Percentiles rank a stretch among this genome's conserved stretches.
Evolutionary conservation across 2,329 filamentous ascomycete species (phyloP).

Genomic region (Ceratocystis eucalypticola): DNA sequence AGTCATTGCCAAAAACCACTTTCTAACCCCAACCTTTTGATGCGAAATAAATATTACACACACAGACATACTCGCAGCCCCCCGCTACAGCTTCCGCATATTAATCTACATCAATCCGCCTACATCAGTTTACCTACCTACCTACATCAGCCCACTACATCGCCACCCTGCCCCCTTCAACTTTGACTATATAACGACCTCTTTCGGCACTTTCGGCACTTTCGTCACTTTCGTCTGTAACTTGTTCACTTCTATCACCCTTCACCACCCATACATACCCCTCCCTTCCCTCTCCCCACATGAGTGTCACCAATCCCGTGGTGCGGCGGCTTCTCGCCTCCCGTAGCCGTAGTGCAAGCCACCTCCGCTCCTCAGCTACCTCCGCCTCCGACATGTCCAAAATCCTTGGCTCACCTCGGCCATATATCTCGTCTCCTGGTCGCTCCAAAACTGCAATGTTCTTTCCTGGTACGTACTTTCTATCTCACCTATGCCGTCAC

Average conservation of each 20-base stretch:
- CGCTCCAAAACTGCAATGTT: constrained; percentile 41
- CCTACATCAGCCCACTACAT: no score
- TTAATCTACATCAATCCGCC: no score
- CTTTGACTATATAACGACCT: background rate
- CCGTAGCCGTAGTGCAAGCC: constrained; percentile 9
- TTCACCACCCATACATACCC: constrained; percentile 8
- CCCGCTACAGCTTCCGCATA: no score
- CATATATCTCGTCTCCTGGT: constrained; percentile 10
- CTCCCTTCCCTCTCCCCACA: background rate
- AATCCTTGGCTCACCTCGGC: constrained; percentile 9
- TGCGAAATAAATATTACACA: no score
- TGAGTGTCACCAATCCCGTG: constrained; percentile 14
- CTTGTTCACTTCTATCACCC: background rate
- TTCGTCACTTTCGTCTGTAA: background rate
- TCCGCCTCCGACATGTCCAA: constrained; percentile 15
- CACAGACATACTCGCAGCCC: no score
- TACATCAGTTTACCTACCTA: no score
- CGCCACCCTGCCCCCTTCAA: no score
- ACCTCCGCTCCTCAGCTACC: constrained; percentile 1
- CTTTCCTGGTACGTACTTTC: constrained; percentile 37
- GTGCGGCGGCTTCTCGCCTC: constrained; percentile 18
- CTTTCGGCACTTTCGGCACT: background rate
- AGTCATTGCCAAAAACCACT: no score
- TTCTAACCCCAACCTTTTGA: no score
- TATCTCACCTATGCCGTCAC: background rate